Evolutionary conservation across 306 rosid species (phyloP), one percentile per base, ranked within the genome.

Genomic region (Pterocarpus santalinus): DNA sequence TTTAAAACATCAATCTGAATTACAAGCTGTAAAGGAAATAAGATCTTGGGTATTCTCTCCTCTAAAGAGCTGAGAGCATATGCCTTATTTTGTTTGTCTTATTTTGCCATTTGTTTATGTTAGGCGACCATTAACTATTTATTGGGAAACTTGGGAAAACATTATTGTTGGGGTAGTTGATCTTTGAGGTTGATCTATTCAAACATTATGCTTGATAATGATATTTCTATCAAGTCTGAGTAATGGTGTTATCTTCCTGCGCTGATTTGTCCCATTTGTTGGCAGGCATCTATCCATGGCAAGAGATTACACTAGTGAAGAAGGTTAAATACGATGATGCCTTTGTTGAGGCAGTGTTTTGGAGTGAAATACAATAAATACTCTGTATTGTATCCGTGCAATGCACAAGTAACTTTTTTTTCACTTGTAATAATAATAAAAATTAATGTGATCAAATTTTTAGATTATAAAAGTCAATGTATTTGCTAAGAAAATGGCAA

Each of bases 141-240:
- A 5, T 91, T 90, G 66, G 99, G 99, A 58, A 89, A 95, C 77
- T 84, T 95, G 91, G 99, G 99, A 76, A 87, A 89, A 92, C 80
- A 86, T 61, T 91, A 88, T 81, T 86, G 97, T 93, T 74, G 99
- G 99, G 47, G 96, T 95, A 38, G 97, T 95, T 84, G 99, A 95
- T 87, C 99, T 95, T 84, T 98, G 99, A 32, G 99, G 99, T 79
- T 98, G 99, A 61, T 95, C 99, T 84, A 97, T 95, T 82, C 99
- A 95, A 87, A 95, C 93, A 97, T 98, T 98, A 38, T 95, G 4
- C 72, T 63, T 78, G 65, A 65, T 41, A 28, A 38, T 78, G 61
- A 43, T 17, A 44, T 72, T 77, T 62, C 75, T 36, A 11, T 38
- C 13, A 65, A 84, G 72, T 67, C 32, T 72, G 35, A 41, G 53